These are phyloP conservation scores for Boletus tomentosulus DNA, from an alignment of 768 basidiomycete species.

Conservation along the genomic window DNA sequence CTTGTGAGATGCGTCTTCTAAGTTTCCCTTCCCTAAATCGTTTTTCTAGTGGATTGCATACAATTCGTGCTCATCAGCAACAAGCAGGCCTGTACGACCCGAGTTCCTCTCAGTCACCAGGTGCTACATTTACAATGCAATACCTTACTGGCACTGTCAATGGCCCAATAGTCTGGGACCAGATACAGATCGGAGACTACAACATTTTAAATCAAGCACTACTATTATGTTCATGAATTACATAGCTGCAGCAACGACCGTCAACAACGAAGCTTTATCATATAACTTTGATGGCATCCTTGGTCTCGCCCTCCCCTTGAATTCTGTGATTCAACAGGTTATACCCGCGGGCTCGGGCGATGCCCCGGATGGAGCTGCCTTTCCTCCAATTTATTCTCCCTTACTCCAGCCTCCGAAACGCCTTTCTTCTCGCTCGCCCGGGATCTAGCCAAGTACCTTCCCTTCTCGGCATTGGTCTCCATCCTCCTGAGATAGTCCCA, in stretches of 20 bases:
- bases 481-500: conserved; percentile 49
- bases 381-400: conserved; percentile 67
- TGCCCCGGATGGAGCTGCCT: conserved; percentile 61
- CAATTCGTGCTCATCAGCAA: conserved; percentile 50
- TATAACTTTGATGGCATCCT: conserved; percentile 61
- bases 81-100: conserved; percentile 56
- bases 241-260: conserved; percentile 54
- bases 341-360: conserved; percentile 49
- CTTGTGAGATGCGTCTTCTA: conserved; percentile 44
- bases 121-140: conserved; percentile 41
- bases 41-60: conserved; percentile 67
- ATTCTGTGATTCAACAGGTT: conserved; percentile 56
- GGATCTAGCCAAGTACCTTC: conserved; percentile 55
- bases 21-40: too few species aligned
- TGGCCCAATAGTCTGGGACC: conserved; percentile 71
- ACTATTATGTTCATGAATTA: not conserved
- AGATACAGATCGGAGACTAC: conserved; percentile 59
- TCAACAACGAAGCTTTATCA: conserved; percentile 55
- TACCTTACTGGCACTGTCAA: conserved; percentile 58
- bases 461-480: conserved; percentile 39
- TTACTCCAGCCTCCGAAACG: conserved; percentile 48
- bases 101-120: conserved; percentile 41
- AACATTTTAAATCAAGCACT: conserved; percentile 62
- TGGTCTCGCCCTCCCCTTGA: conserved; percentile 69
- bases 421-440: conserved; percentile 70